phyloP scores from a whole-genome alignment of 176 grass and related monocot species.

The Eragrostis curvula region DNA sequence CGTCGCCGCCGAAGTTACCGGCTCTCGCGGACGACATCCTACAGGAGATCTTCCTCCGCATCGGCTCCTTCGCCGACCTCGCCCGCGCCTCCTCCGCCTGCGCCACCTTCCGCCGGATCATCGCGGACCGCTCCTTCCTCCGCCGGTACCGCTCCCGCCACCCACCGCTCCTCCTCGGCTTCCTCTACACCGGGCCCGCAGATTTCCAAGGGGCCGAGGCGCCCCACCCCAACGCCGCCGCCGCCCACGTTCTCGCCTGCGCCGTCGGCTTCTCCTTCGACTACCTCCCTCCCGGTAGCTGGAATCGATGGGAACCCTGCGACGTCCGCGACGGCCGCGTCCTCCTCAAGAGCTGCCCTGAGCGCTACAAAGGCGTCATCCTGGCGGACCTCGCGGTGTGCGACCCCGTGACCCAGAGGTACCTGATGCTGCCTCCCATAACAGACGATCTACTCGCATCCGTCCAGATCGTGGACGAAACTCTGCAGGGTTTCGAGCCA shows the following conservation, averaged over 20 bases:
- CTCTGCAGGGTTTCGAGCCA: background rate
- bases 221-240: constrained; percentile 22
- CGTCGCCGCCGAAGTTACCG: background rate
- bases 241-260: background rate
- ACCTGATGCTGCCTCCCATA: constrained; percentile 12
- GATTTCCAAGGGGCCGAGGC: constrained; percentile 2
- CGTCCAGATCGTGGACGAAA: background rate
- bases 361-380: fast-evolving
- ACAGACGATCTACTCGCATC: constrained; percentile 17
- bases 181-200: background rate
- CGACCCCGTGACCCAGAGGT: constrained; percentile 23
- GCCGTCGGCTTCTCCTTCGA: constrained; percentile 12
- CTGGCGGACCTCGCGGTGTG: constrained; percentile 11
- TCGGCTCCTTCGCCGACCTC: constrained; percentile 1
- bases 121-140: constrained; percentile 16
- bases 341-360: background rate
- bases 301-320: background rate
- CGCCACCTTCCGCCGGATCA: constrained; percentile 20
- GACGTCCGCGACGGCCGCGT: background rate
- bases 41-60: background rate
- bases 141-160: constrained; percentile 21
- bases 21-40: constrained; percentile 5
- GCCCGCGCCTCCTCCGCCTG: constrained; percentile 7
- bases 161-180: constrained; percentile 14
- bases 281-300: background rate